Percentiles rank a stretch among this genome's conserved stretches.
These are phyloP conservation scores for Hibiscus trionum DNA, from an alignment of 345 rosid genomes.

Conservation along the genomic window DNA sequence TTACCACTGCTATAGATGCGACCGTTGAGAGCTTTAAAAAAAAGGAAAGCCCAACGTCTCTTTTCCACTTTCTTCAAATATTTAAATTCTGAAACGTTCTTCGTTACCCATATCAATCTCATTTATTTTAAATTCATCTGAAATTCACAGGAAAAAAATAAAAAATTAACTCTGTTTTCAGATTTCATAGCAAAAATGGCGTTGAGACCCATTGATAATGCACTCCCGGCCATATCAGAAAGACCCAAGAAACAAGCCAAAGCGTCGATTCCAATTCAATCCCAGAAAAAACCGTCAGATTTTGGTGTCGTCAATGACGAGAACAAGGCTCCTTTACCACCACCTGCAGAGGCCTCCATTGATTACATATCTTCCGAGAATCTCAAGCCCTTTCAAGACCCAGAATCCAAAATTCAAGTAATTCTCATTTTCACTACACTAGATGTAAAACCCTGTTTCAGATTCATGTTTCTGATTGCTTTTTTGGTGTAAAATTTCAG, in stretches of 20 bases:
- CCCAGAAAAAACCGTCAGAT: conserved; percentile 17
- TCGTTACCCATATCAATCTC: background rate
- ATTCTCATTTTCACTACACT: background rate
- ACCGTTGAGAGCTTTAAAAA: background rate
- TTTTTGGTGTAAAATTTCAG: conserved; percentile 20
- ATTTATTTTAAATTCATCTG: background rate
- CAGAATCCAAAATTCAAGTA: conserved; percentile 14
- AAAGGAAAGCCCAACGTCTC: background rate
- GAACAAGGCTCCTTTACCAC: conserved; percentile 10
- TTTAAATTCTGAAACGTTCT: background rate
- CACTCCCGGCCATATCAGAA: conserved; percentile 52
- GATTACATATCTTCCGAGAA: conserved; percentile 12
- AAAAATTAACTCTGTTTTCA: background rate
- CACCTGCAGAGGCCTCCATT: background rate
- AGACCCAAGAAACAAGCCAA: conserved; percentile 64
- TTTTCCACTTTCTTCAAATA: background rate
- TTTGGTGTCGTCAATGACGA: conserved; percentile 3
- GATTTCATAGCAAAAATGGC: conserved; percentile 41
- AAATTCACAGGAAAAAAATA: background rate
- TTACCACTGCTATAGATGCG: background rate
- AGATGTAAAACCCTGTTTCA: background rate
- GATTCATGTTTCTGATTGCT: background rate
- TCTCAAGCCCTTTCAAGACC: conserved; percentile 13
- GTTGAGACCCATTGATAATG: conserved; percentile 73
- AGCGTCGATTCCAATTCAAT: conserved; percentile 16